These are phyloP conservation scores for Chrysanthemum lavandulifolium DNA, from an alignment of 129 eudicot genomes.

Conservation along the genomic window DNA sequence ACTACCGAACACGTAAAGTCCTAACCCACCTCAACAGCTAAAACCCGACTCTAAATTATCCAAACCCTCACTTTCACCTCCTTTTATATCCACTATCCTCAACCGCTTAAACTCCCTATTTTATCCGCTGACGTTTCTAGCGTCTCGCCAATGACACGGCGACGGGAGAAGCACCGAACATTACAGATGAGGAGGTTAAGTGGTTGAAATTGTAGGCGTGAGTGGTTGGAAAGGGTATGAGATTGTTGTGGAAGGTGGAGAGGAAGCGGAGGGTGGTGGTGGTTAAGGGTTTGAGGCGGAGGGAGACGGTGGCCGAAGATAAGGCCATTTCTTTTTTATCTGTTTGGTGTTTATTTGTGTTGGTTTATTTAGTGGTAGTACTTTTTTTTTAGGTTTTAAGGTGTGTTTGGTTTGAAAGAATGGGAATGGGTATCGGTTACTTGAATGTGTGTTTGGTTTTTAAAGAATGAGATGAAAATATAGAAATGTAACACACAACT, in stretches of 20 bases:
- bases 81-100: conserved; percentile 72
- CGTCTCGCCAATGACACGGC: conserved; percentile 50
- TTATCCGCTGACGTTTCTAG: conserved; percentile 30
- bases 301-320: conserved; percentile 63
- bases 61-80: conserved; percentile 75
- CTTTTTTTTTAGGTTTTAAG: too few species aligned
- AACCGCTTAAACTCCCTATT: conserved; percentile 60
- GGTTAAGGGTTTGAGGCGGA: conserved; percentile 48
- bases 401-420: too few species aligned
- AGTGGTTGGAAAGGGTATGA: conserved; percentile 18
- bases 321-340: conserved; percentile 31
- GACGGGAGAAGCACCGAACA: conserved; percentile 28
- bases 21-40: conserved; percentile 87
- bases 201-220: conserved; percentile 22
- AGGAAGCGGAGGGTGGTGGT: conserved; percentile 56
- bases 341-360: too few species aligned
- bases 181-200: conserved; percentile 3
- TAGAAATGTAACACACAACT: too few species aligned
- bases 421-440: too few species aligned
- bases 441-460: too few species aligned
- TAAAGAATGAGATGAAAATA: too few species aligned
- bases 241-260: conserved; percentile 36
- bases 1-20: conserved; percentile 81
- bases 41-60: conserved; percentile 57
- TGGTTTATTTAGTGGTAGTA: too few species aligned